Evolutionary conservation across 129 eudicot genomes (phyloP).

Genomic region (Centrapalus pauciflorus): DNA sequence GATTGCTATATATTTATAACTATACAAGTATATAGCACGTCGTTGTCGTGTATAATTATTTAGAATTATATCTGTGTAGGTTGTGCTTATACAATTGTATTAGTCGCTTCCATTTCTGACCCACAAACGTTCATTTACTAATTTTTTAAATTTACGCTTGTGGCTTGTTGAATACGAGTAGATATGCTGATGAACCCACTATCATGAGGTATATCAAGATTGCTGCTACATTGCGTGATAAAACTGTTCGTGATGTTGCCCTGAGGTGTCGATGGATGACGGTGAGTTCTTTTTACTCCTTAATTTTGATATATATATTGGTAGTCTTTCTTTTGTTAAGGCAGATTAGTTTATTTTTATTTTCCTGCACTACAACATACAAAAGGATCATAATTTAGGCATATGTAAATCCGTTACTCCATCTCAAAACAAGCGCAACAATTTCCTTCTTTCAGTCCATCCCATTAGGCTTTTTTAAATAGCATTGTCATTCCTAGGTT

Average conservation of each 20-base stretch:
- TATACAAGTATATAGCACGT: too few species aligned
- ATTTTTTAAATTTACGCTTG: neutral
- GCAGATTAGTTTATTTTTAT: neutral
- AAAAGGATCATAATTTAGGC: neutral
- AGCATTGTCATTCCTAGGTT: neutral
- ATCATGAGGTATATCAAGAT: conserved; percentile 79
- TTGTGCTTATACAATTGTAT: neutral
- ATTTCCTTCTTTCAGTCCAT: neutral
- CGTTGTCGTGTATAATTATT: too few species aligned
- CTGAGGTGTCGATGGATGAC: conserved; percentile 88
- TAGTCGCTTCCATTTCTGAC: neutral
- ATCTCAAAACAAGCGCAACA: conserved; percentile 3
- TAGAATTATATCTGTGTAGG: too few species aligned
- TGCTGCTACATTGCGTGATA: conserved; percentile 75
- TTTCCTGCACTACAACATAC: neutral
- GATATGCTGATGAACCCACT: conserved; percentile 70
- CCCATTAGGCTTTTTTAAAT: neutral
- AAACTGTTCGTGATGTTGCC: conserved; percentile 97
- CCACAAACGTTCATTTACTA: neutral
- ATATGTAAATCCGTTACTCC: neutral
- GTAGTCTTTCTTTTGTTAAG: neutral
- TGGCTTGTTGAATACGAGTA: conserved; percentile 17
- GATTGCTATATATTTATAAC: neutral
- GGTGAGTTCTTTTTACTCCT: conserved; percentile 53
- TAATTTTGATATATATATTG: neutral